Percentiles rank a stretch among this genome's conserved stretches.
These are phyloP conservation scores for Cordyceps pruinosa DNA, from an alignment of 2,329 filamentous ascomycete genomes.

Conservation along the genomic window DNA sequence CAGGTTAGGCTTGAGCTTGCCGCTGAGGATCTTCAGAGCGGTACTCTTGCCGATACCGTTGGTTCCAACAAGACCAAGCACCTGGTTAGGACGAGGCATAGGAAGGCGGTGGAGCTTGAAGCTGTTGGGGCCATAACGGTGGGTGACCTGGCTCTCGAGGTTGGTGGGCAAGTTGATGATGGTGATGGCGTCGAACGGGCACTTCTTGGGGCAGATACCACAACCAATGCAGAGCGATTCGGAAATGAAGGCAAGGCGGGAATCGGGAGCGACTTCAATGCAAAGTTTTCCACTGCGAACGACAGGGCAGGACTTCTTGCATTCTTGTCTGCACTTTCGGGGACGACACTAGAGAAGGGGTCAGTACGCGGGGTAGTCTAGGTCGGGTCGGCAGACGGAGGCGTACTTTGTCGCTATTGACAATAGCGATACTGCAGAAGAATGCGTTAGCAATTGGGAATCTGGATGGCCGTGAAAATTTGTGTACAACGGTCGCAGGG, in stretches of 20 bases:
- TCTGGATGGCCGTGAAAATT: background rate
- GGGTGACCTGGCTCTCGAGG: conserved; percentile 94
- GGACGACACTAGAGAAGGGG: conserved; percentile 28
- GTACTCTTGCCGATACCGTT: conserved; percentile 99
- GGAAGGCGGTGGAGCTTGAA: conserved; percentile 98
- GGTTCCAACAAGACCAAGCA: conserved; percentile 92
- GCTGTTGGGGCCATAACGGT: conserved; percentile 98
- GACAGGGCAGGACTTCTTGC: conserved; percentile 97
- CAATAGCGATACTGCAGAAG: conserved; percentile 80
- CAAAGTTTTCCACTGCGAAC: conserved; percentile 96
- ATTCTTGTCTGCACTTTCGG: conserved; percentile 92
- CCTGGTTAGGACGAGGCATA: conserved; percentile 91
- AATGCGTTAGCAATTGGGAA: background rate
- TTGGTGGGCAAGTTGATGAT: conserved; percentile 99
- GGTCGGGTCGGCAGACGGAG: conserved; percentile 18
- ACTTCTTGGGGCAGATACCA: conserved; percentile 99
- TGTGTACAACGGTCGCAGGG: background rate
- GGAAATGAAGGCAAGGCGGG: conserved; percentile 96
- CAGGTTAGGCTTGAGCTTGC: conserved; percentile 97
- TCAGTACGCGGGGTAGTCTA: conserved; percentile 15
- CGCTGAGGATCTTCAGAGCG: conserved; percentile 96
- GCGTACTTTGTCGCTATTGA: conserved; percentile 92
- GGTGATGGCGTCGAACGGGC: conserved; percentile 95
- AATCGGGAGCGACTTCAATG: conserved; percentile 84
- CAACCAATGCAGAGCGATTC: conserved; percentile 95